Conservation (phyloP, 2,329 filamentous ascomycete genomes). For the Phialophora verrucosa region DNA sequence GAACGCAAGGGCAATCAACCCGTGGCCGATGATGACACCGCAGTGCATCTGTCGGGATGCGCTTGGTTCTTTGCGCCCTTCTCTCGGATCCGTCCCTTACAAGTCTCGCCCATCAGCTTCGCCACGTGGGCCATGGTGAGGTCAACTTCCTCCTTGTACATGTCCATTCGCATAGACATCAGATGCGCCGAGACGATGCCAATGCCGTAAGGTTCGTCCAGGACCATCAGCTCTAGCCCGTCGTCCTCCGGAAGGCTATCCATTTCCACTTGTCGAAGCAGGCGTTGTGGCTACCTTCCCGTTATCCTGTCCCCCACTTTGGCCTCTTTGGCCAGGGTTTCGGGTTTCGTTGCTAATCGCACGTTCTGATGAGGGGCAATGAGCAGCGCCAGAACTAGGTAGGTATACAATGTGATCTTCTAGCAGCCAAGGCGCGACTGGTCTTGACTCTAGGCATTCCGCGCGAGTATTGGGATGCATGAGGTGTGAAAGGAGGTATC, state of each 20-base stretch:
- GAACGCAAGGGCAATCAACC: constrained; percentile 42
- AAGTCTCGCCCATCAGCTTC: constrained; percentile 49
- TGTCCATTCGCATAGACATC: constrained; percentile 48
- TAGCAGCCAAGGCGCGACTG: no score
- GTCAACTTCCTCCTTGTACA: constrained; percentile 51
- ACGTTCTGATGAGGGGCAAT: no score
- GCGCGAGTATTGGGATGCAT: no score
- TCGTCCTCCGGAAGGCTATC: not conserved
- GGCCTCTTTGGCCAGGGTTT: not conserved
- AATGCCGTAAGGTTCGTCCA: constrained; percentile 62
- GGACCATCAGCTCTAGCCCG: constrained; percentile 43
- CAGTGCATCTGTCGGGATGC: constrained; percentile 53
- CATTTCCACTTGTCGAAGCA: constrained; percentile 6
- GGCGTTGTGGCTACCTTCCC: not conserved
- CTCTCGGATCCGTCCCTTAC: constrained; percentile 48
- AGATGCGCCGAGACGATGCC: constrained; percentile 57
- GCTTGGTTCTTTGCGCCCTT: constrained; percentile 57
- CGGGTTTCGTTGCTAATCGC: no score
- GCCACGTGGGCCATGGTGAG: constrained; percentile 59
- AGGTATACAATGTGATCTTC: no score
- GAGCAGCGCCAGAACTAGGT: no score
- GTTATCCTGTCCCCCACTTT: constrained; percentile 9
- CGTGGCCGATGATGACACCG: constrained; percentile 45
- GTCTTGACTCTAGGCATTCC: no score
- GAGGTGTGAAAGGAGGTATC: no score